Percentiles rank a stretch among this genome's conserved stretches.
Evolutionary conservation across 164 flowering plant species (phyloP).

Genomic region (Brasenia schreberi): DNA sequence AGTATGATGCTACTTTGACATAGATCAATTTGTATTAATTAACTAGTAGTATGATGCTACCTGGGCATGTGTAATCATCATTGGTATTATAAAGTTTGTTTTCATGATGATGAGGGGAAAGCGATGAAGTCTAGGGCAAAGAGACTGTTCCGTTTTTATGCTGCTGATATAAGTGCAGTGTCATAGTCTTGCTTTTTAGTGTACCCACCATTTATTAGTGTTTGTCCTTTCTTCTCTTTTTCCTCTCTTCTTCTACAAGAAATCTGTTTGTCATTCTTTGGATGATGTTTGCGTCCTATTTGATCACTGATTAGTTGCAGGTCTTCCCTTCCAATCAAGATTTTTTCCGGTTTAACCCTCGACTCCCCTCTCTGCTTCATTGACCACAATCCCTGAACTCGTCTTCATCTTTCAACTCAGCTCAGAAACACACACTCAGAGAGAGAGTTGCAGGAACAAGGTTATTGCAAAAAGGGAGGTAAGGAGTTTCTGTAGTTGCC

Average conservation of each 20-base stretch:
- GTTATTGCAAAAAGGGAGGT: background rate
- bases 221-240: constrained; percentile 26
- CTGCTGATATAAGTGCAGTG: constrained; percentile 3
- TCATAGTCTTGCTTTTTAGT: constrained; percentile 12
- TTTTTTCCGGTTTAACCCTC: constrained; percentile 12
- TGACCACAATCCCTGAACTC: background rate
- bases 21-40: no score
- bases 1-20: no score
- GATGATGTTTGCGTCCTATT: constrained; percentile 2
- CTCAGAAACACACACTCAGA: background rate
- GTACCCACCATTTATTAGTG: constrained; percentile 25
- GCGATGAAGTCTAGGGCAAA: background rate
- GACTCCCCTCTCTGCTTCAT: background rate
- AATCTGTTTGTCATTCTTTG: background rate
- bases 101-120: background rate
- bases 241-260: constrained; percentile 7
- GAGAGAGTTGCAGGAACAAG: background rate
- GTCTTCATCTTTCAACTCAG: background rate
- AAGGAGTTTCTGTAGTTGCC: background rate
- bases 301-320: constrained; percentile 10
- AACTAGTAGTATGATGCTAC: no score
- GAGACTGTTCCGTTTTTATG: background rate
- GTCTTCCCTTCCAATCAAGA: constrained; percentile 20
- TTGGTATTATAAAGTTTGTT: no score
- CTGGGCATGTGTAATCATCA: no score